These are phyloP conservation scores for Penicillium psychrosexuale DNA, from an alignment of 2,329 filamentous ascomycete genomes.

Conservation along the genomic window DNA sequence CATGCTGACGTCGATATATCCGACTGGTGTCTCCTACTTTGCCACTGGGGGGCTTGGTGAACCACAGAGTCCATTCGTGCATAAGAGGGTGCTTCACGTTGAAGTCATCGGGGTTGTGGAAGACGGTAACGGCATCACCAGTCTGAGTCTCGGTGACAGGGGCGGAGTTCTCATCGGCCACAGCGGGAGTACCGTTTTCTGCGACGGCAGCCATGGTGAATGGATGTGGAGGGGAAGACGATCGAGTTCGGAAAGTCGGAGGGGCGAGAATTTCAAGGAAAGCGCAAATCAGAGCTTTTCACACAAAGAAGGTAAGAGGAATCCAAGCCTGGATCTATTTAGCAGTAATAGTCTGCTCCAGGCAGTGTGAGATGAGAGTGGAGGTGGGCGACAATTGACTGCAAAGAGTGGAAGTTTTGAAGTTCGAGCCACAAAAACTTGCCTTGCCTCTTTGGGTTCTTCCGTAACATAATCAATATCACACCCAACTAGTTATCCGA, in stretches of 20 bases:
- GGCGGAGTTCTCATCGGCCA: conserved; percentile 55
- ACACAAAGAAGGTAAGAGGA: conserved; percentile 8
- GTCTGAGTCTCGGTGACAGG: conserved; percentile 47
- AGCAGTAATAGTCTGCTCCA: conserved; percentile 35
- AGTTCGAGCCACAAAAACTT: conserved; percentile 26
- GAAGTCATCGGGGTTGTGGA: conserved; percentile 98
- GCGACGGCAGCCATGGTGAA: conserved; percentile 38
- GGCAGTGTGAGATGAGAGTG: conserved; percentile 33
- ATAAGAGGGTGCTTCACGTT: conserved; percentile 98
- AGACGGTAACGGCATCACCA: conserved; percentile 79
- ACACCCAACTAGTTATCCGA: neutral
- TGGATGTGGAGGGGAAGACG: conserved; percentile 9
- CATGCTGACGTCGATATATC: neutral
- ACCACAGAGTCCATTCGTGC: conserved; percentile 98
- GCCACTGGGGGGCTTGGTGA: conserved; percentile 94
- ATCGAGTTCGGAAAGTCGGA: conserved; percentile 13
- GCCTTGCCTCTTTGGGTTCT: conserved; percentile 25
- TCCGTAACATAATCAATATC: conserved; percentile 19
- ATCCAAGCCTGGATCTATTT: conserved; percentile 3
- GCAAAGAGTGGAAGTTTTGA: conserved; percentile 32
- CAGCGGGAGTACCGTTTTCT: conserved; percentile 35
- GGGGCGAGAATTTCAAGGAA: conserved; percentile 23
- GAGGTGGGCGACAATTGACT: conserved; percentile 19
- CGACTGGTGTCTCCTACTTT: conserved; percentile 60
- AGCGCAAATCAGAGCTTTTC: conserved; percentile 23